A percentile compares a stretch with the other conserved stretches of the same genome.
Conservation (phyloP, 2,329 filamentous ascomycete genomes). For the Aspergillus sp. region DNA sequence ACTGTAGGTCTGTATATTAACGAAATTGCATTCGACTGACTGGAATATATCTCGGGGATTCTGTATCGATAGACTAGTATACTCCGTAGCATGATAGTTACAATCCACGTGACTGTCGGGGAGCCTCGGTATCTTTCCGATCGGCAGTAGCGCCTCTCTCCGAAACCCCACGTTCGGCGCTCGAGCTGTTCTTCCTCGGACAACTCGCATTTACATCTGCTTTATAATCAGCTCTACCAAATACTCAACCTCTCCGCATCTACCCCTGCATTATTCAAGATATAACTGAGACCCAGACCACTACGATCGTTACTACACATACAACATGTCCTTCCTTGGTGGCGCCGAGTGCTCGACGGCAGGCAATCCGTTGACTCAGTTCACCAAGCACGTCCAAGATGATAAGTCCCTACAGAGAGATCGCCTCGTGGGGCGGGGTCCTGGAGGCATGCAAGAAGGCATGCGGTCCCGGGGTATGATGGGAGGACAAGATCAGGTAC, state of each 20-base stretch:
- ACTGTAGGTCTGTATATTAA: too few species aligned
- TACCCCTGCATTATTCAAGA: constrained; percentile 9
- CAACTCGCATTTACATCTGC: constrained; percentile 6
- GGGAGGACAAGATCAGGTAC: constrained; percentile 71
- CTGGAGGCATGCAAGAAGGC: constrained; percentile 69
- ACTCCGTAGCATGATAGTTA: neutral
- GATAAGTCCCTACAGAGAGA: constrained; percentile 94
- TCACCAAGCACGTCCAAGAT: constrained; percentile 95
- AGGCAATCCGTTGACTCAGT: constrained; percentile 93
- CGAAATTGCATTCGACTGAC: too few species aligned
- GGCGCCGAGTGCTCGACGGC: constrained; percentile 96
- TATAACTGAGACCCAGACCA: neutral
- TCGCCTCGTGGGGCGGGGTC: constrained; percentile 74
- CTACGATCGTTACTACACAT: neutral
- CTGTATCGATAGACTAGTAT: neutral
- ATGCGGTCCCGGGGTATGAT: constrained; percentile 73
- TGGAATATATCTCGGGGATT: too few species aligned
- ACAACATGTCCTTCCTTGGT: constrained; percentile 87
- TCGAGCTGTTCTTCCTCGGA: constrained; percentile 11
- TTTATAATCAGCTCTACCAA: neutral
- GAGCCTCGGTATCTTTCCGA: constrained; percentile 27
- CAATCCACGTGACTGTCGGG: constrained; percentile 24
- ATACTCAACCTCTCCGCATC: neutral
- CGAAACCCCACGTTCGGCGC: constrained; percentile 28
- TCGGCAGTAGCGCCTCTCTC: constrained; percentile 22